Percentiles rank a stretch among this genome's conserved stretches.
phyloP scores from a whole-genome alignment of 2,329 filamentous ascomycete genomes.

The Alternaria sp. region DNA sequence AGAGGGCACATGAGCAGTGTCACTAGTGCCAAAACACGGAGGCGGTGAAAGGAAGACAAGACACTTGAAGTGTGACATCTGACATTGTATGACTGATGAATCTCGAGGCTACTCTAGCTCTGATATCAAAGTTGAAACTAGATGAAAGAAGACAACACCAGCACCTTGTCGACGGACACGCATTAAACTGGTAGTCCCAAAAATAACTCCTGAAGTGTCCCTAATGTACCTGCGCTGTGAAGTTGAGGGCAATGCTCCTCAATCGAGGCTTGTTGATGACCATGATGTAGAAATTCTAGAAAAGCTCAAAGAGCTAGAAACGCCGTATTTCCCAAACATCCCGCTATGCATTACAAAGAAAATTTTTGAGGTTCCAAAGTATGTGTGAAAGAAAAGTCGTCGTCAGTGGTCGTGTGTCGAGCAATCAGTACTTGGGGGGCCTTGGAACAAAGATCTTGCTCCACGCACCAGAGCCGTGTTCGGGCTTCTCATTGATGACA shows the following conservation, averaged over 20 bases:
- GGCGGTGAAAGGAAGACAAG: background rate
- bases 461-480: constrained; percentile 46
- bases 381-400: constrained; percentile 15
- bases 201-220: background rate
- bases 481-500: constrained; percentile 53
- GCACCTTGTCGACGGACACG: background rate
- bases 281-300: constrained; percentile 1
- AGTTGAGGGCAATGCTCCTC: background rate
- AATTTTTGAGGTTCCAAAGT: constrained; percentile 18
- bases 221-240: constrained; percentile 4
- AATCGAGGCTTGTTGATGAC: background rate
- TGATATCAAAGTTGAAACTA: background rate
- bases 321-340: constrained; percentile 7
- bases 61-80: constrained; percentile 3
- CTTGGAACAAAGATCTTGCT: constrained; percentile 40
- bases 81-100: background rate
- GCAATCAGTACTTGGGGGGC: constrained; percentile 24
- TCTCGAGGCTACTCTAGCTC: background rate
- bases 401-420: constrained; percentile 1
- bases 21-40: background rate
- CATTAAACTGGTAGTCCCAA: constrained; percentile 1
- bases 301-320: constrained; percentile 4
- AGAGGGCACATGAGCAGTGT: background rate
- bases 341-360: constrained; percentile 21
- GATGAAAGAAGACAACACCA: constrained; percentile 5